Percentiles rank a stretch among this genome's conserved stretches.
Evolutionary conservation across 441 rosid genomes (phyloP).

Genomic region (Eutrema salsugineum): DNA sequence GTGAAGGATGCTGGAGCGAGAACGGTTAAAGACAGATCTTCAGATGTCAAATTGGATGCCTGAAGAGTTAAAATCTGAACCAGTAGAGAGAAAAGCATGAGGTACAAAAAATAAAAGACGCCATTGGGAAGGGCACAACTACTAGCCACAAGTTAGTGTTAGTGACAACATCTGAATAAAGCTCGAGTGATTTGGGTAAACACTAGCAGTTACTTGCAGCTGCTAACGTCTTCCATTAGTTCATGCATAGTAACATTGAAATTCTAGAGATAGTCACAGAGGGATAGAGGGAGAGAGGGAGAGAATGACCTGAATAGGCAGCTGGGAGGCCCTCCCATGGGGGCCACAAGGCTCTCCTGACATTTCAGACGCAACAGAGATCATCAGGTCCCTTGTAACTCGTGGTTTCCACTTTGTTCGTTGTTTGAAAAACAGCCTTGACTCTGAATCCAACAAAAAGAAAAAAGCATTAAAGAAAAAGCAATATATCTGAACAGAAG

Average conservation of each 20-base stretch:
- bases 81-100: slow-evolving; percentile 19
- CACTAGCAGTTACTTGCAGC: slow-evolving; percentile 4
- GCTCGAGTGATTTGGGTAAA: neutral
- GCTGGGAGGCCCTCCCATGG: slow-evolving; percentile 62
- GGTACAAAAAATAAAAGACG: neutral
- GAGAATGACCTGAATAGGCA: slow-evolving; percentile 84
- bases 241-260: slow-evolving; percentile 1
- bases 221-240: neutral
- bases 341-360: slow-evolving; percentile 58
- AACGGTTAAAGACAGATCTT: slow-evolving; percentile 90
- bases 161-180: neutral
- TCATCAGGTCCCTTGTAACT: slow-evolving; percentile 79
- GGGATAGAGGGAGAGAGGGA: neutral
- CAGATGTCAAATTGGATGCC: slow-evolving; percentile 92
- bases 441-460: slow-evolving; percentile 46
- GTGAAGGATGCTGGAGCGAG: slow-evolving; percentile 93
- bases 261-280: neutral
- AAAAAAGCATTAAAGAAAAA: neutral
- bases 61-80: slow-evolving; percentile 89
- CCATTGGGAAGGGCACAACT: neutral
- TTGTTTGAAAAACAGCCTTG: slow-evolving; percentile 91
- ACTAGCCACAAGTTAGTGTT: slow-evolving; percentile 7
- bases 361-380: slow-evolving; percentile 89
- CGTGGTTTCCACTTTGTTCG: slow-evolving; percentile 88
- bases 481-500: slow-evolving; percentile 16